phyloP scores from a whole-genome alignment of 345 rosid genomes.

The Hibiscus mutabilis region DNA sequence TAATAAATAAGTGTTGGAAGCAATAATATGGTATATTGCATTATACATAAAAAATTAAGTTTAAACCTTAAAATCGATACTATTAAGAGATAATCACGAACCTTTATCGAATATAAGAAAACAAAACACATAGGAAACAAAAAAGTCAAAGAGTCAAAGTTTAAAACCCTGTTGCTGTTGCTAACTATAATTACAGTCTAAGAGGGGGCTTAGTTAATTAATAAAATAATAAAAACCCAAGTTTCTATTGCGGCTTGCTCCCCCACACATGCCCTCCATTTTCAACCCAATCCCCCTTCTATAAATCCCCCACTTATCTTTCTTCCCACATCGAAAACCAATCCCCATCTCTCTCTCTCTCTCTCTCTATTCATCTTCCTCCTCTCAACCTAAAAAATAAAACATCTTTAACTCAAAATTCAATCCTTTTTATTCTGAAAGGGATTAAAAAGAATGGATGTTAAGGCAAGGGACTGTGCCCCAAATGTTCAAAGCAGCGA shows the following conservation, averaged over 20 bases:
- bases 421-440: too few species aligned
- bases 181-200: conserved; percentile 19
- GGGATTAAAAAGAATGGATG: conserved; percentile 34
- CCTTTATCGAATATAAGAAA: too few species aligned
- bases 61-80: too few species aligned
- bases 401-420: too few species aligned
- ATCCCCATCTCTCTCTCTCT: neutral
- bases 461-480: conserved; percentile 27
- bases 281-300: conserved; percentile 22
- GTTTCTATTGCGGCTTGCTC: conserved; percentile 34
- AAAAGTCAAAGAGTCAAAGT: conserved; percentile 43
- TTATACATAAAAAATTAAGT: too few species aligned
- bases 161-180: conserved; percentile 19
- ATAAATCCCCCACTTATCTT: conserved; percentile 30
- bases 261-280: conserved; percentile 19
- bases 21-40: too few species aligned
- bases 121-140: neutral
- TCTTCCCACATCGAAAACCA: conserved; percentile 18
- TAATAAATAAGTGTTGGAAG: too few species aligned
- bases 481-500: conserved; percentile 29
- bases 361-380: neutral
- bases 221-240: conserved; percentile 15
- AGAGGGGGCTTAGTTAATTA: conserved; percentile 21
- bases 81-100: too few species aligned
- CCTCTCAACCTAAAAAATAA: too few species aligned